Base-by-base conservation (phyloP, 345 rosid species). In the Capsella bursapastoris region DNA sequence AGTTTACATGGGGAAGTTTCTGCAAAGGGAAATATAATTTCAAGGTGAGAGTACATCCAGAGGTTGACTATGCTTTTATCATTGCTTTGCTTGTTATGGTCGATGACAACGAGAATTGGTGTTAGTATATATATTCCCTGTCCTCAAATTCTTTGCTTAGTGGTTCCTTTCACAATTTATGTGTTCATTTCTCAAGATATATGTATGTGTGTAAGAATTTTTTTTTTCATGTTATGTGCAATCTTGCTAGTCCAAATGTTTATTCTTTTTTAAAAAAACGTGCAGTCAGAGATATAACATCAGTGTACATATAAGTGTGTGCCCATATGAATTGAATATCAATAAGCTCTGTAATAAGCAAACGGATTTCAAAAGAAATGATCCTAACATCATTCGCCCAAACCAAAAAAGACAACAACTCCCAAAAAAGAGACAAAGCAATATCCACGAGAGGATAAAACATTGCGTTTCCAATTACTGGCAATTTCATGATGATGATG, bases 11-110 rank as follows among this genome's bases (percentile, higher is more conserved):
- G 85, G 88, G 82, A 48, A 90, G 89, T 69, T 83, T 86, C 78
- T 86, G 82, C 76, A 88, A 75, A 75, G 96, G 92, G 1, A 86
- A 79, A 81, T 88, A 90, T 50, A 85, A 52, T 41, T 90, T 83
- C 80, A 80, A 40, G 7, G 85, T 90, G 8, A 86, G 75, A 56
- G 85, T 90, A 16, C 79, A 81, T 75, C 96, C 96, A 47, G 92
- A 90, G 75, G 96, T 90, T 57, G 96, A 90, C 61, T 90, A 88
- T 72, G 90, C 92, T 4, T 88, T 90, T 67, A 85, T 90, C 64
- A 72, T 83, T 29, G 89, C 96, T 68, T 79, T 90, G 64, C 72
- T 88, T 22, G 89, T 90, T 6, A 82, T 86, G 58, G 74, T 90
- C 37, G 88, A 90, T 43, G 90, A 85, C 62, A 83, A 67, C 61